Percentiles rank a stretch among this genome's conserved stretches.
Evolutionary conservation across 2,329 filamentous ascomycete genomes (phyloP).

Genomic region (Nemania abortiva): DNA sequence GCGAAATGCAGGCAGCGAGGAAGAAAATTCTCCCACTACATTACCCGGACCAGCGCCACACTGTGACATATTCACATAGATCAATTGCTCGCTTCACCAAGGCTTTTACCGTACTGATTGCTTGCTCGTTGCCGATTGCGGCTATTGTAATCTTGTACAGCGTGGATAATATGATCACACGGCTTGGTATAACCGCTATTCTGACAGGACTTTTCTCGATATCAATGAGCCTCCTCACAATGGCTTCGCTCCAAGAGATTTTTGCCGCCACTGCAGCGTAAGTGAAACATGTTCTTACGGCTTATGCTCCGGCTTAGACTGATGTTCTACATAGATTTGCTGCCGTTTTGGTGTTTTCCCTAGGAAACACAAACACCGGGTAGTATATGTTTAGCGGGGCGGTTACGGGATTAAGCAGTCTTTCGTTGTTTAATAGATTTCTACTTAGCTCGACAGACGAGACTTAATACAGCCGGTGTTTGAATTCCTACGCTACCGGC

Average conservation of each 20-base stretch:
- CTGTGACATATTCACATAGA: conserved; percentile 33
- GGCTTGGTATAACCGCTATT: conserved; percentile 29
- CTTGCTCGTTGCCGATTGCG: conserved; percentile 31
- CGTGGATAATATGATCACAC: conserved; percentile 18
- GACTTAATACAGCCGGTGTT: too few relatives aligned
- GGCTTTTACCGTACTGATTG: conserved; percentile 32
- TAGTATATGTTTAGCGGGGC: neutral
- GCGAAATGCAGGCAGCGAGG: conserved; percentile 1
- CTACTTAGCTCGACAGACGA: too few relatives aligned
- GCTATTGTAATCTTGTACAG: conserved; percentile 33
- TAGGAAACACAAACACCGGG: conserved; percentile 19
- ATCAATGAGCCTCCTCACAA: conserved; percentile 37
- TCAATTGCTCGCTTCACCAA: conserved; percentile 29
- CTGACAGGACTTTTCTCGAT: conserved; percentile 35
- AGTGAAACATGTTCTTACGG: neutral
- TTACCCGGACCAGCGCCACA: conserved; percentile 30
- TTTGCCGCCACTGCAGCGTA: conserved; percentile 37
- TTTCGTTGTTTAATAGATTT: too few relatives aligned
- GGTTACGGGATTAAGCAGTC: too few relatives aligned
- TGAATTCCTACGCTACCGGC: too few relatives aligned
- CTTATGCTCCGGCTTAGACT: neutral
- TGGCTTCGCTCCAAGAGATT: conserved; percentile 35
- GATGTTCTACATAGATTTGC: conserved; percentile 17
- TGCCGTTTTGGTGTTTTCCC: conserved; percentile 28
- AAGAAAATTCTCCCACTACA: conserved; percentile 23